phyloP scores from a whole-genome alignment of 192 early-diverging fungal genomes.

The Phlyctochytrium bullatum region DNA sequence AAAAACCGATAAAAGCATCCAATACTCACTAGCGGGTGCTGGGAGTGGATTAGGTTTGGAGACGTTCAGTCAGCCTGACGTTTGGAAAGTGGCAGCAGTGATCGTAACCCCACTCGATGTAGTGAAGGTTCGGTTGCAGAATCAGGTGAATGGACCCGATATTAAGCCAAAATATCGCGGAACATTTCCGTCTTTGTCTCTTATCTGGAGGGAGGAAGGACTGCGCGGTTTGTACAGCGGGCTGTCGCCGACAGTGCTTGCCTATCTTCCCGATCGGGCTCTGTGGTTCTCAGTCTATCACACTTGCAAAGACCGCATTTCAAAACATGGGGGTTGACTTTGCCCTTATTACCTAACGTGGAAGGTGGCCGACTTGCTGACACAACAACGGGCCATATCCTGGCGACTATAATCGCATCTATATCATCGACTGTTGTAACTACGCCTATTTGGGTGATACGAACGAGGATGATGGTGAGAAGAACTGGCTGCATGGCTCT shows the following conservation, averaged over 20 bases:
- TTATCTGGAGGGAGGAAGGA: slow-evolving; percentile 80
- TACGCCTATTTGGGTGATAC: slow-evolving; percentile 87
- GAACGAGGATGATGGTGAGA: slow-evolving; percentile 80
- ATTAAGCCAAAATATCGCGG: slow-evolving; percentile 52
- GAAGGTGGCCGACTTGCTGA: neutral
- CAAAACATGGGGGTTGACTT: slow-evolving; percentile 23
- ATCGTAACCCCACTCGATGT: slow-evolving; percentile 92
- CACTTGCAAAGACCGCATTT: slow-evolving; percentile 57
- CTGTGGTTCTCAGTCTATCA: slow-evolving; percentile 94
- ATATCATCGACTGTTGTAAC: slow-evolving; percentile 56
- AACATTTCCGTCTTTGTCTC: slow-evolving; percentile 62
- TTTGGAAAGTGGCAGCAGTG: slow-evolving; percentile 69
- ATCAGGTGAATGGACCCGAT: slow-evolving; percentile 55
- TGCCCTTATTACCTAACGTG: neutral
- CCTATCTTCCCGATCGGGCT: slow-evolving; percentile 88
- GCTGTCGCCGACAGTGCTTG: slow-evolving; percentile 79
- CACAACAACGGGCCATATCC: slow-evolving; percentile 13
- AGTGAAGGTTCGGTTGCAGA: slow-evolving; percentile 91
- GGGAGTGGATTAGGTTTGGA: slow-evolving; percentile 53
- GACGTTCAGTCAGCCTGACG: neutral
- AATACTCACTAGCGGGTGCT: slow-evolving; percentile 79
- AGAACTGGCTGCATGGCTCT: neutral
- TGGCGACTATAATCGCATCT: slow-evolving; percentile 16
- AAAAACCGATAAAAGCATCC: slow-evolving; percentile 53
- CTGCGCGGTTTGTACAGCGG: slow-evolving; percentile 87